phyloP scores from a whole-genome alignment of 805 yeast genomes.

The Lipomyces mesembrius region DNA sequence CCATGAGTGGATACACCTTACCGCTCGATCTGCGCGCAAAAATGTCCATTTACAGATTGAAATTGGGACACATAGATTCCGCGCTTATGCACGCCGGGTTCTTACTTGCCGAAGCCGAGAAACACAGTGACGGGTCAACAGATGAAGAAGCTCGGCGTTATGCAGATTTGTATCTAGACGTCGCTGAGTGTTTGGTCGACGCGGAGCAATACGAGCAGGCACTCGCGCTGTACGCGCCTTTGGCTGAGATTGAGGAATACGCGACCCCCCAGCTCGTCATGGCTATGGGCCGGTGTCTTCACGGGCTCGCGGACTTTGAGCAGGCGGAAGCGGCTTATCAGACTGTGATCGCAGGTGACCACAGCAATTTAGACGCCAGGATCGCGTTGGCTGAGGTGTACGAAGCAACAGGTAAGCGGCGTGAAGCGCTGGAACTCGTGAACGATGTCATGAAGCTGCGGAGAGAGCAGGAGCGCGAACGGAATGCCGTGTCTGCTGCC shows the following conservation, averaged over 20 bases:
- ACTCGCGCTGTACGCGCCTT: conserved; percentile 61
- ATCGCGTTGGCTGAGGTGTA: conserved; percentile 82
- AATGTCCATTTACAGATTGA: conserved; percentile 73
- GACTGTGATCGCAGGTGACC: conserved; percentile 52
- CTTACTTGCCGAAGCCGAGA: conserved; percentile 24
- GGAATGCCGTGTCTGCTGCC: conserved; percentile 4
- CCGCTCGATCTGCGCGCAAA: conserved; percentile 90
- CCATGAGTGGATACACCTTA: conserved; percentile 48
- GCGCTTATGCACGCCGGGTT: conserved; percentile 67
- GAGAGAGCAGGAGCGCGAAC: conserved; percentile 33
- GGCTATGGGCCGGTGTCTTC: conserved; percentile 75
- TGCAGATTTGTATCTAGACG: conserved; percentile 73
- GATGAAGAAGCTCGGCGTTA: conserved; percentile 64
- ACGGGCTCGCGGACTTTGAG: conserved; percentile 70
- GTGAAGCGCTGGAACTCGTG: conserved; percentile 44
- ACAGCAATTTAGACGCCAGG: conserved; percentile 68
- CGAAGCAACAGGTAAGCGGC: conserved; percentile 49
- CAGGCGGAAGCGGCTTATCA: conserved; percentile 66
- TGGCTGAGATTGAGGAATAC: conserved; percentile 59
- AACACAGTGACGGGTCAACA: conserved; percentile 42
- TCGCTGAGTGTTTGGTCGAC: conserved; percentile 73
- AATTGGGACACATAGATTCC: conserved; percentile 65
- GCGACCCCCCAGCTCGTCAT: conserved; percentile 48
- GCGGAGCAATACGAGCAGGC: conserved; percentile 79
- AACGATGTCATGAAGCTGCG: conserved; percentile 40